Base-by-base conservation (phyloP, 306 rosid species). In the Styphnolobium japonicum region DNA sequence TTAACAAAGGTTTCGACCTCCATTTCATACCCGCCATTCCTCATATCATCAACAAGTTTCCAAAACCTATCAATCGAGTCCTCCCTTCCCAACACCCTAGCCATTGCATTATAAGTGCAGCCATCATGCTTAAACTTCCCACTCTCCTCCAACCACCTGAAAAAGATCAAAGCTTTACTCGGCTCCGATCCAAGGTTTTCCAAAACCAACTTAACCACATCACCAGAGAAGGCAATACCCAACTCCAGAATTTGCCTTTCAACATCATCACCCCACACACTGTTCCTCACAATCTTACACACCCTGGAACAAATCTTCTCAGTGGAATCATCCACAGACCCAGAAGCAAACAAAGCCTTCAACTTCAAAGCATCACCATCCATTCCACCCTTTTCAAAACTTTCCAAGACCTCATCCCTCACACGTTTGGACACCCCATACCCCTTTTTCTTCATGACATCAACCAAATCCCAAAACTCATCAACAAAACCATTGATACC, bases 81-180 rank as follows among this genome's bases (percentile, higher is more conserved):
- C 80, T 90, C 91, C 87, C 92, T 83, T 43, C 93, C 98, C 40
- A 95, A 75, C 10, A 90, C 97, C 83, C 80, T 85, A 2, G 94
- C 89, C 82, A 91, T 64, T 1, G 83, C 90, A 78, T 92, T 93
- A 81, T 91, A 95, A 7, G 93, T 88, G 25, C 11, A 14, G 2
- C 73, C 88, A 71, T 93, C 92, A 53, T 91, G 99, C 82, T 86
- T 90, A 80, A 88, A 87, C 80, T 82, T 2, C n/a, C 78, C 91
- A 75, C 82, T 82, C 87, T 95, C 98, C 67, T 86, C 91, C 23
- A 93, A 53, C 99, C 98, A 95, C 84, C 94, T 71, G 74, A 95
- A 95, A 82, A 90, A 88, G 66, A 95, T 85, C 66, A 90, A 80
- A 0, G 88, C 94, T 77, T 91, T 95, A 3, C 40, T 78, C 0